Conservation (phyloP, 306 rosid genomes). For the Cucumis cinereus region DNA sequence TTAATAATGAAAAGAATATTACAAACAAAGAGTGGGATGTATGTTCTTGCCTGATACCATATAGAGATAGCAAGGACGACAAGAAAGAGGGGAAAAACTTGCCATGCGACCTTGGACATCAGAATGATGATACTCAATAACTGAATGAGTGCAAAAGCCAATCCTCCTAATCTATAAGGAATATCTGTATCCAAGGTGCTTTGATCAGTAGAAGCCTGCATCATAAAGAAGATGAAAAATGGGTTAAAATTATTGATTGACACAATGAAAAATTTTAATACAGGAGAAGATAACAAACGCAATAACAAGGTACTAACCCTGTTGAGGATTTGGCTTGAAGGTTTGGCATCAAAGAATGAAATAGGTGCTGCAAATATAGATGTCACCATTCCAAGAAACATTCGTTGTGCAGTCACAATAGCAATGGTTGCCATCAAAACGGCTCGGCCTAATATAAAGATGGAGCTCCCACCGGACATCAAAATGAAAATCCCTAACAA, state of each 20-base stretch:
- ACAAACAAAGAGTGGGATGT: not conserved
- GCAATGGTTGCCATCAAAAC: constrained; percentile 60
- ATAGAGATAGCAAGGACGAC: constrained; percentile 43
- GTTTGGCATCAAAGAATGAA: constrained; percentile 70
- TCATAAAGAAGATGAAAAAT: not conserved
- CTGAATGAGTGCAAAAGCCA: constrained; percentile 77
- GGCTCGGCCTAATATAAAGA: constrained; percentile 74
- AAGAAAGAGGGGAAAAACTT: constrained; percentile 56
- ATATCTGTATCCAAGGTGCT: constrained; percentile 75
- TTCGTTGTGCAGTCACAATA: constrained; percentile 60
- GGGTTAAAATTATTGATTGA: not conserved
- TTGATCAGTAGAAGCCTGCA: constrained; percentile 81
- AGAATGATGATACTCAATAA: constrained; percentile 54
- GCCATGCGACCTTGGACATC: constrained; percentile 79
- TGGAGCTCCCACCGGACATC: constrained; percentile 76
- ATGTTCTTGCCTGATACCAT: constrained; percentile 60
- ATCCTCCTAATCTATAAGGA: constrained; percentile 80
- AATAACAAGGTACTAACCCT: constrained; percentile 37
- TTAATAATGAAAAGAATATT: not conserved
- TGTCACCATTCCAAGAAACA: constrained; percentile 62
- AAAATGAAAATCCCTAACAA: constrained; percentile 47
- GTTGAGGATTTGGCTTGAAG: constrained; percentile 73
- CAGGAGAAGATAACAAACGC: not conserved
- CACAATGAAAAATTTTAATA: not conserved
- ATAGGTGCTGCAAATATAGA: constrained; percentile 77